Percentiles rank a stretch among this genome's conserved stretches.
Evolutionary conservation across 208 protist genomes (phyloP).

Genomic region (Zelonia costaricensis): DNA sequence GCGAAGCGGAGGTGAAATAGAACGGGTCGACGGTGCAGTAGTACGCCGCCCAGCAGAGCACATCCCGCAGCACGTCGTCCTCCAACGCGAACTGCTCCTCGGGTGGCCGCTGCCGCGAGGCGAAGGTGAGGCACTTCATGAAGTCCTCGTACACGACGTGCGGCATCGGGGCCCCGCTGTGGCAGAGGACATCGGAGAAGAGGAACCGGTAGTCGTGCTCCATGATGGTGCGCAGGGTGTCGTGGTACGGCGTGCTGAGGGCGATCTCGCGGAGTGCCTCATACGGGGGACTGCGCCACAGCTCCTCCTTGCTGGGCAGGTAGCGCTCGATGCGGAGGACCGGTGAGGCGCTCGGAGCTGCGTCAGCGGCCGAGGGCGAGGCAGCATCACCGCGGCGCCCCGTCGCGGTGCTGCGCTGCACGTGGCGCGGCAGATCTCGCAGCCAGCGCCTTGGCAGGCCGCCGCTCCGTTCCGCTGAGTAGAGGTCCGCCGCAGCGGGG

Average conservation of each 20-base stretch:
- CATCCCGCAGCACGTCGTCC: slow-evolving; percentile 32
- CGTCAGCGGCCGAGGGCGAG: too few relatives aligned
- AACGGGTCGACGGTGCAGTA: slow-evolving; percentile 65
- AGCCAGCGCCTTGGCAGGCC: slow-evolving; percentile 57
- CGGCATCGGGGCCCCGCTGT: slow-evolving; percentile 72
- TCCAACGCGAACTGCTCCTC: slow-evolving; percentile 84
- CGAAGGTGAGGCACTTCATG: slow-evolving; percentile 79
- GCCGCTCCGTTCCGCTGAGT: slow-evolving; percentile 58
- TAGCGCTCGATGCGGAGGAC: slow-evolving; percentile 32
- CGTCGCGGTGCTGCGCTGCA: neutral
- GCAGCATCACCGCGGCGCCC: too few relatives aligned
- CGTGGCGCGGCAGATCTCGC: slow-evolving; percentile 7
- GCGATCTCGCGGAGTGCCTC: slow-evolving; percentile 58
- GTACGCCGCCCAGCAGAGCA: slow-evolving; percentile 73
- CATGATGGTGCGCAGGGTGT: slow-evolving; percentile 66
- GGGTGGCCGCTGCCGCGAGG: slow-evolving; percentile 69
- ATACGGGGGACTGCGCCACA: slow-evolving; percentile 65
- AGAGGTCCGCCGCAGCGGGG: slow-evolving; percentile 10
- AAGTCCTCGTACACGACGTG: slow-evolving; percentile 90
- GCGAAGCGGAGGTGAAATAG: slow-evolving; percentile 70
- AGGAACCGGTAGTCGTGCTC: slow-evolving; percentile 78
- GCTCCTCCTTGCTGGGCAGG: slow-evolving; percentile 60
- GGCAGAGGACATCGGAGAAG: slow-evolving; percentile 49
- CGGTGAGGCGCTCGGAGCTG: too few relatives aligned
- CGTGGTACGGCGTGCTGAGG: slow-evolving; percentile 57